A percentile compares a stretch with the other conserved stretches of the same genome.
These are phyloP conservation scores for Pittosporum tobira DNA, from an alignment of 129 eudicot genomes.

Conservation along the genomic window DNA sequence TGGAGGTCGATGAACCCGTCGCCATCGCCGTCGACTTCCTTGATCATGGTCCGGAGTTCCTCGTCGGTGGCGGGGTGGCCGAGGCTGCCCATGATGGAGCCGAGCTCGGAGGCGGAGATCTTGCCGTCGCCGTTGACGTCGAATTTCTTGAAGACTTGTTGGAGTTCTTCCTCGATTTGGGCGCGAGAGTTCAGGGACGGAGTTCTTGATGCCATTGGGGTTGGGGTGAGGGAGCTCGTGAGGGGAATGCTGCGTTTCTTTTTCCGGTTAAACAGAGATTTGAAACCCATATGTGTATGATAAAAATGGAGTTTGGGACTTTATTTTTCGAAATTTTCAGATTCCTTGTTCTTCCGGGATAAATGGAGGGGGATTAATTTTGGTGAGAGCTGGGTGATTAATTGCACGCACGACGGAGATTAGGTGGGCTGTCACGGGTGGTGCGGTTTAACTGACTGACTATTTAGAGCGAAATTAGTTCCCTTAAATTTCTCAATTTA, in stretches of 20 bases:
- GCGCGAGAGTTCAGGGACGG: conserved; percentile 25
- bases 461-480: too few relatives aligned
- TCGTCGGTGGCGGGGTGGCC: conserved; percentile 44
- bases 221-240: background rate
- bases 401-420: too few relatives aligned
- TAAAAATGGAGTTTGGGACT: too few relatives aligned
- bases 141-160: conserved; percentile 66
- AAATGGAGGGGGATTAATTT: background rate
- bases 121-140: conserved; percentile 69
- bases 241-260: conserved; percentile 19
- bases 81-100: conserved; percentile 58
- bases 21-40: conserved; percentile 56
- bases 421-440: too few relatives aligned
- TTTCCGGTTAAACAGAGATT: conserved; percentile 29
- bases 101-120: conserved; percentile 59
- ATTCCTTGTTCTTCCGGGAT: background rate
- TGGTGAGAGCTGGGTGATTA: background rate
- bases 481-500: too few relatives aligned
- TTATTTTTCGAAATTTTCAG: too few relatives aligned
- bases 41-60: conserved; percentile 43
- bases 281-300: conserved; percentile 57
- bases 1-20: conserved; percentile 57
- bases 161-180: conserved; percentile 54
- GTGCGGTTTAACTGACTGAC: too few relatives aligned
- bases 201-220: conserved; percentile 9